Percentiles rank a stretch among this genome's conserved stretches.
Conservation (phyloP, 192 early-diverging fungal genomes). For the Gaertneriomyces semiglobifer region DNA sequence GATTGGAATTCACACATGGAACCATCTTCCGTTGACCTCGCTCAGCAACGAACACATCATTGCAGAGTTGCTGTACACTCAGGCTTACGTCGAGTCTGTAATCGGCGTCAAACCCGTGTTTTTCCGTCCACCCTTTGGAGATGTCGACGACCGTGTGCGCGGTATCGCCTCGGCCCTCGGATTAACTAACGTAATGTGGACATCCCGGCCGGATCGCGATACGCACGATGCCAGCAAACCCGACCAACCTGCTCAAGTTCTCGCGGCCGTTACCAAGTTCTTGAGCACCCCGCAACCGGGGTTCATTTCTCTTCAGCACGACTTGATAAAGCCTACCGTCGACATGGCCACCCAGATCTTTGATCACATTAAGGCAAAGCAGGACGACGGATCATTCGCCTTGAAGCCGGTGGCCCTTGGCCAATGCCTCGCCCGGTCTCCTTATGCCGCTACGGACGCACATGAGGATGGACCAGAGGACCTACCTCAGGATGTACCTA, state of each 20-base stretch:
- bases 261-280: background rate
- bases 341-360: background rate
- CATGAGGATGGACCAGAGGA: no score
- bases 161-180: slow-evolving; percentile 50
- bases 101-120: slow-evolving; percentile 33
- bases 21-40: slow-evolving; percentile 50
- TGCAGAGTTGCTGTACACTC: slow-evolving; percentile 51
- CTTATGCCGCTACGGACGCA: no score
- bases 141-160: slow-evolving; percentile 55
- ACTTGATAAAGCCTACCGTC: slow-evolving; percentile 4
- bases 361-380: background rate
- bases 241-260: background rate
- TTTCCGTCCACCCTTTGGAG: slow-evolving; percentile 65
- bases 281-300: slow-evolving; percentile 11
- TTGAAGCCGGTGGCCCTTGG: background rate
- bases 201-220: slow-evolving; percentile 18
- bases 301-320: slow-evolving; percentile 25
- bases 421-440: background rate
- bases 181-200: slow-evolving; percentile 21
- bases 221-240: slow-evolving; percentile 5
- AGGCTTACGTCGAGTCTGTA: slow-evolving; percentile 32
- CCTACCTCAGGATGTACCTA: no score
- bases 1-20: slow-evolving; percentile 44
- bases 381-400: slow-evolving; percentile 3
- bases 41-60: slow-evolving; percentile 52